phyloP scores from a whole-genome alignment of 306 rosid species.

The Malus asiatica region DNA sequence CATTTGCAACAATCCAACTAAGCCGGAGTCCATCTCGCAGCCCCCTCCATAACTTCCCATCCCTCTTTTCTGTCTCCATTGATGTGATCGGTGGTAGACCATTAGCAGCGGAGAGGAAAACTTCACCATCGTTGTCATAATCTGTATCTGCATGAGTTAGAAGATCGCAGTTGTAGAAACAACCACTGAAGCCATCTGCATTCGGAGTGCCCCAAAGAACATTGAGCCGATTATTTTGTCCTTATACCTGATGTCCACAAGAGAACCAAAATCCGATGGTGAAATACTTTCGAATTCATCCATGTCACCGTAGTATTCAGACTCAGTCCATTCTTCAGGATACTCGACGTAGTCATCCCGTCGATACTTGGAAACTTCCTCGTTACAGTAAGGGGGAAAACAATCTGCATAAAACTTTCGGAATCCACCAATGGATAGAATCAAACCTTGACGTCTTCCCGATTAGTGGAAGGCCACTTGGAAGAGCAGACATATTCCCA shows the following conservation, averaged over 20 bases:
- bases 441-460: conserved; percentile 73
- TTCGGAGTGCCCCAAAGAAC: conserved; percentile 87
- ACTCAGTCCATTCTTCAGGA: conserved; percentile 85
- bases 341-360: conserved; percentile 46
- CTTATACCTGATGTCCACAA: conserved; percentile 69
- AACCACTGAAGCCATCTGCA: conserved; percentile 53
- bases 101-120: conserved; percentile 63
- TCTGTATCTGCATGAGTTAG: conserved; percentile 57
- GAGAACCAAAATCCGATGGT: conserved; percentile 78
- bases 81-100: conserved; percentile 70
- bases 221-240: conserved; percentile 69
- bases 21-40: conserved; percentile 72
- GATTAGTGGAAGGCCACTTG: conserved; percentile 81
- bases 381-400: conserved; percentile 69
- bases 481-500: conserved; percentile 87
- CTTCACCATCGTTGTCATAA: conserved; percentile 43
- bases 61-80: conserved; percentile 76
- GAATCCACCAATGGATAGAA: conserved; percentile 73
- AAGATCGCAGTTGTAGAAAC: conserved; percentile 88
- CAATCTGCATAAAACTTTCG: conserved; percentile 85
- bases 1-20: conserved; percentile 79
- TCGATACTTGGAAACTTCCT: conserved; percentile 52
- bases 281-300: conserved; percentile 42
- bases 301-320: conserved; percentile 71
- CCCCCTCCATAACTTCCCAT: conserved; percentile 76